Base-by-base conservation (phyloP, 2,329 filamentous ascomycete species). In the Fusarium poae region DNA sequence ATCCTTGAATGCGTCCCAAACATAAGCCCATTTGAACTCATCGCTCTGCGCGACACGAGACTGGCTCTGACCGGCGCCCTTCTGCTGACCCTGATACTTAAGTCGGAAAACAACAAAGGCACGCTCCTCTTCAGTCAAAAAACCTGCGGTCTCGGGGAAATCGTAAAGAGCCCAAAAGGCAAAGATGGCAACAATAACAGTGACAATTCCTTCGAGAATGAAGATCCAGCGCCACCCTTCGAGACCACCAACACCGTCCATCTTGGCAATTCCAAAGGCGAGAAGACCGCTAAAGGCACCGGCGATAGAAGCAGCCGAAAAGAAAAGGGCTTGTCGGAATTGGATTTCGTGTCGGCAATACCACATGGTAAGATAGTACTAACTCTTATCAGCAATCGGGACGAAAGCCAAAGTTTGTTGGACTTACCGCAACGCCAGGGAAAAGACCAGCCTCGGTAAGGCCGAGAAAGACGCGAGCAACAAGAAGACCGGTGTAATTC, bases 281-380 rank as follows among this genome's bases (percentile, higher is more conserved):
- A 93, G 81, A 4, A 93, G 82, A 6, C 91, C 91, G 67, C 89
- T 91, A 70, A 93, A 93, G 0, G 90, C 92, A 1, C 93, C 93
- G 0, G 92, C 92, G 1, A 96, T 82, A 0, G 93, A 92, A 0
- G 92, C 92, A 0, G 92, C 92, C 0, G 91, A 92, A 82, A 95
- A 97, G 84, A 96, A 95, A 52, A 94, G 86, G 2, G 92, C 92
- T 65, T 85, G 83, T 1, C 86, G 80, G 23, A 85, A 75, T 55
- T 86, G 84, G 30, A 86, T 83, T 63, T 88, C 86, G 51, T 84
- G 82, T n/a, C 86, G 82, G 21, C 82, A 85, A 61, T 89, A 88
- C 85, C 85, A 88, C 81, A 86, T 85, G 1, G 85, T 87, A 4
- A 88, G 73, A 57, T 86, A 86, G 60, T 86, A 86, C 76, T 82